phyloP scores from a whole-genome alignment of 768 basidiomycete genomes.

The Rhodotorula graminis region DNA sequence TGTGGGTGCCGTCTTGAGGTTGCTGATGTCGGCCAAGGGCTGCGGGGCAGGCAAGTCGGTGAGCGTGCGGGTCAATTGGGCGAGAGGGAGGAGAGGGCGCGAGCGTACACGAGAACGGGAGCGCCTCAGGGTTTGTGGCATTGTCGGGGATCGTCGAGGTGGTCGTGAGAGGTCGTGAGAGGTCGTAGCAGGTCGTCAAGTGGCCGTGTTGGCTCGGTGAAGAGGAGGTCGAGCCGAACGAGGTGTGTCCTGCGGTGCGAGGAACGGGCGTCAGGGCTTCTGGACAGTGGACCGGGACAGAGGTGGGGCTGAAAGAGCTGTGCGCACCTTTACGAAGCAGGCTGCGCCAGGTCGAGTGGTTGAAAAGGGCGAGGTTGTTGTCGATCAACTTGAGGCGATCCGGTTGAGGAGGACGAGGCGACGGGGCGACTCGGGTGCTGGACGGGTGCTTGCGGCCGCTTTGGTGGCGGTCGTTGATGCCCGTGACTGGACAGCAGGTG shows the following conservation, averaged over 20 bases:
- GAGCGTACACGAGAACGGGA: neutral
- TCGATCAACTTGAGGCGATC: neutral
- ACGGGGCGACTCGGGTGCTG: neutral
- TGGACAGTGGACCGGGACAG: too few species aligned
- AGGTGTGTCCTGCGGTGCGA: neutral
- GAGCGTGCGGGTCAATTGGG: too few species aligned
- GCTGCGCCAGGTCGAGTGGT: too few species aligned
- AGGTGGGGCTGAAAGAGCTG: too few species aligned
- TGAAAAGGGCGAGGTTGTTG: neutral
- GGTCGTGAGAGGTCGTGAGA: neutral
- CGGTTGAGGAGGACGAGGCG: neutral
- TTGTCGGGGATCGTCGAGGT: too few species aligned
- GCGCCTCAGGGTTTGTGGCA: neutral
- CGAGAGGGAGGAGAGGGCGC: neutral
- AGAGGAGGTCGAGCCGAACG: neutral
- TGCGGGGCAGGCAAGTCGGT: neutral
- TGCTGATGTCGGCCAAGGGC: slow-evolving; percentile 17
- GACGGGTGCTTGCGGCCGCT: too few species aligned
- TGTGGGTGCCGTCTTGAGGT: too few species aligned
- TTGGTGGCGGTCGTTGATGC: too few species aligned
- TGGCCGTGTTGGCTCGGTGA: neutral
- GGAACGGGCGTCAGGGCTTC: neutral
- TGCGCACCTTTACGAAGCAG: neutral
- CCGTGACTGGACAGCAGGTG: too few species aligned
- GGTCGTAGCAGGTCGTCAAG: neutral